Conservation (phyloP, 768 basidiomycete species). For the Rhodotorula paludigena region DNA sequence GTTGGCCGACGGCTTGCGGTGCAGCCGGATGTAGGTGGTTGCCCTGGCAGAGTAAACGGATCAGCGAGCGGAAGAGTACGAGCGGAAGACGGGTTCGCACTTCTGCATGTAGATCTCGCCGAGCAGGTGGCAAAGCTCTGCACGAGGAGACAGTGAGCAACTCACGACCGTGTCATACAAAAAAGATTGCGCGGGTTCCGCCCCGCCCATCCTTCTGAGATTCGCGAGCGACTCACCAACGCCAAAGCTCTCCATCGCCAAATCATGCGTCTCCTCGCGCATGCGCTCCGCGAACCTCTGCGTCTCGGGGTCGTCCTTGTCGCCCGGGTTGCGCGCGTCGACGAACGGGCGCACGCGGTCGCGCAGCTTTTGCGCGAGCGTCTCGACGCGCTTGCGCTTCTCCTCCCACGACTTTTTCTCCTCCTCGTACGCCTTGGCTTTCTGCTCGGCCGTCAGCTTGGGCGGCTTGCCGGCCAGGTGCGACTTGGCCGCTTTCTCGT, state of each 20-base stretch:
- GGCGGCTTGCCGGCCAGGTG: constrained; percentile 32
- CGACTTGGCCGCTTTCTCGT: constrained; percentile 35
- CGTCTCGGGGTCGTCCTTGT: constrained; percentile 71
- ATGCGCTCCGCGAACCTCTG: constrained; percentile 69
- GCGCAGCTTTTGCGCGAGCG: constrained; percentile 69
- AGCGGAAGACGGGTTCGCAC: constrained; percentile 48
- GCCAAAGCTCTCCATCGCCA: constrained; percentile 96
- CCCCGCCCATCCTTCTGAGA: too few relatives aligned
- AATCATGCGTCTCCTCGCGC: constrained; percentile 78
- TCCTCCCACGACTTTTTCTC: constrained; percentile 63
- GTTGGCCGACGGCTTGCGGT: constrained; percentile 64
- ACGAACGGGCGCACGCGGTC: constrained; percentile 86
- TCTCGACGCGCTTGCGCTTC: constrained; percentile 70
- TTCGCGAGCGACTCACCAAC: constrained; percentile 62
- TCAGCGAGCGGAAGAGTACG: neutral
- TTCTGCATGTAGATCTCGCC: constrained; percentile 76
- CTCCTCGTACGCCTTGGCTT: constrained; percentile 70
- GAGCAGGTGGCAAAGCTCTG: constrained; percentile 43
- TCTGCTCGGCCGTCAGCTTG: constrained; percentile 71
- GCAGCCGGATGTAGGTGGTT: constrained; percentile 81
- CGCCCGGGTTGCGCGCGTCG: constrained; percentile 56
- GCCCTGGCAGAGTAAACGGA: neutral
- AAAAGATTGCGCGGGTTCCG: too few relatives aligned
- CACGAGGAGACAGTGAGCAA: too few relatives aligned
- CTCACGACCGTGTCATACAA: too few relatives aligned